Evolutionary conservation across 768 basidiomycete species (phyloP).

Genomic region (Amanita fuliginea): DNA sequence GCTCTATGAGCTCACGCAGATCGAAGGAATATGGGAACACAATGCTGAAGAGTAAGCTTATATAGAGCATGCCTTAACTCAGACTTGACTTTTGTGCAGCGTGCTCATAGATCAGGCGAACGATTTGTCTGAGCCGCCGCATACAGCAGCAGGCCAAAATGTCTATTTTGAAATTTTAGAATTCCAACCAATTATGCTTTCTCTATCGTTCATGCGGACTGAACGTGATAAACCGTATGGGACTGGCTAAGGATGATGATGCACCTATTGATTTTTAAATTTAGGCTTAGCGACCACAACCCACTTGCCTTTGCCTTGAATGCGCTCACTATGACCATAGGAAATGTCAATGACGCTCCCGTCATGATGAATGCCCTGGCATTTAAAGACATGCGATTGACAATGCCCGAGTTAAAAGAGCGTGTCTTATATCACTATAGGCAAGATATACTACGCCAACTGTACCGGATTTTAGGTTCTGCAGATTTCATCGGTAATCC

Average conservation of each 20-base stretch:
- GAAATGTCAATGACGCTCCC: constrained; percentile 94
- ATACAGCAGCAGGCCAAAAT: constrained; percentile 58
- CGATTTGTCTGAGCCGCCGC: constrained; percentile 60
- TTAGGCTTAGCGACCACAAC: constrained; percentile 69
- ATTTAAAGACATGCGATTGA: constrained; percentile 89
- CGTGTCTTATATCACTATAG: constrained; percentile 89
- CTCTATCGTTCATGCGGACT: constrained; percentile 95
- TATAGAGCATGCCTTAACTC: not conserved
- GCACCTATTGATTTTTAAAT: not conserved
- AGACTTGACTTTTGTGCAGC: constrained; percentile 17
- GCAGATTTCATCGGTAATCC: constrained; percentile 96
- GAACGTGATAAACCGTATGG: constrained; percentile 85
- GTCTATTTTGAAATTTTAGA: constrained; percentile 95
- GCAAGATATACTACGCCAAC: constrained; percentile 85
- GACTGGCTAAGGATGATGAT: constrained; percentile 13
- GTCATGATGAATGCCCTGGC: constrained; percentile 89
- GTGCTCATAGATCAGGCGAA: constrained; percentile 62
- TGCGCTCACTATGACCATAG: constrained; percentile 92
- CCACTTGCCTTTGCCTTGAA: constrained; percentile 91
- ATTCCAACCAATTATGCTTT: constrained; percentile 86
- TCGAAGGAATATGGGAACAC: constrained; percentile 87
- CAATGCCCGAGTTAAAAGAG: constrained; percentile 70
- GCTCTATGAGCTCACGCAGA: constrained; percentile 82
- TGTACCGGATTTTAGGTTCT: constrained; percentile 95
- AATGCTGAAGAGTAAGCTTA: constrained; percentile 57